Conservation (phyloP, 257 asterid genomes). For the Thymus quinquecostatus region DNA sequence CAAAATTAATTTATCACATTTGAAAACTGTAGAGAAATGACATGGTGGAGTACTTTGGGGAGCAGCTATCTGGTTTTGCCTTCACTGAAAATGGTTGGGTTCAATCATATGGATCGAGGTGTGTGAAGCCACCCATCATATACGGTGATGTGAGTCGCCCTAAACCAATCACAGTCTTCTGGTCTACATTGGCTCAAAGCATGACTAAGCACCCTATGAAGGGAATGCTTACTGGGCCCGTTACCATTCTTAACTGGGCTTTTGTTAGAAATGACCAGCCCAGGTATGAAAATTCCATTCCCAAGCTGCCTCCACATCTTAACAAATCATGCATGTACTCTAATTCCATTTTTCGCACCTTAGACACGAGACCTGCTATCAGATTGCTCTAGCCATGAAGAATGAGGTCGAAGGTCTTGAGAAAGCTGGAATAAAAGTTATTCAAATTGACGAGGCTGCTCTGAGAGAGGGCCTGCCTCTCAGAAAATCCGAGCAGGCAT, state of each 20-base stretch:
- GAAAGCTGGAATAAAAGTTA: slow-evolving; percentile 63
- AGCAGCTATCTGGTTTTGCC: slow-evolving; percentile 86
- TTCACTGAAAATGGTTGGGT: slow-evolving; percentile 92
- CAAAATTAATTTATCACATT: neutral
- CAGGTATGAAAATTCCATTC: slow-evolving; percentile 47
- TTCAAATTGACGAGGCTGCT: slow-evolving; percentile 90
- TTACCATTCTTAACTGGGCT: slow-evolving; percentile 88
- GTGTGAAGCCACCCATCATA: slow-evolving; percentile 92
- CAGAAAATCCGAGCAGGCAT: slow-evolving; percentile 70
- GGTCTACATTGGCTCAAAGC: slow-evolving; percentile 82
- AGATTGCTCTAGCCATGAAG: slow-evolving; percentile 83
- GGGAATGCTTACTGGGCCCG: slow-evolving; percentile 97
- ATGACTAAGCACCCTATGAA: slow-evolving; percentile 88
- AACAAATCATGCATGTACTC: neutral
- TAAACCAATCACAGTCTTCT: slow-evolving; percentile 81
- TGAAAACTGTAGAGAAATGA: slow-evolving; percentile 70
- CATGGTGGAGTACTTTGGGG: slow-evolving; percentile 95
- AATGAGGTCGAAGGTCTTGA: slow-evolving; percentile 85
- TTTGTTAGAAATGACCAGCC: slow-evolving; percentile 88
- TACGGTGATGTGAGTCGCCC: slow-evolving; percentile 94
- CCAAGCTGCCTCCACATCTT: neutral
- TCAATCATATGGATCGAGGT: slow-evolving; percentile 89
- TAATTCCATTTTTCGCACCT: slow-evolving; percentile 19
- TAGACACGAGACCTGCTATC: slow-evolving; percentile 79
- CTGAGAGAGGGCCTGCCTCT: slow-evolving; percentile 88